phyloP scores from a whole-genome alignment of 768 basidiomycete genomes.

The Lepiota venenata region DNA sequence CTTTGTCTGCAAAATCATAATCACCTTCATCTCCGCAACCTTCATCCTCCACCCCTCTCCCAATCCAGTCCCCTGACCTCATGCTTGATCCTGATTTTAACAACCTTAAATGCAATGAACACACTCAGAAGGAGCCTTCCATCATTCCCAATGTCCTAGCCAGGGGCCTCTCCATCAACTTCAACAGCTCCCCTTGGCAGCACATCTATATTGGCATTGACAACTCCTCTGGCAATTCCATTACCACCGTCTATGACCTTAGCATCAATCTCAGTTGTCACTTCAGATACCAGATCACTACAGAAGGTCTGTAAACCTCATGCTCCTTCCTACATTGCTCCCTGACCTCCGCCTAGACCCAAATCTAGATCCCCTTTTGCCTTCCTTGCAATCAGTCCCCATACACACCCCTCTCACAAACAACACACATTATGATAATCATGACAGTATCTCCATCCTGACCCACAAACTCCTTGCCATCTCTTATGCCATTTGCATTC shows the following conservation, averaged over 20 bases:
- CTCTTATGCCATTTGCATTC: constrained; percentile 86
- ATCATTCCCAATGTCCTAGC: constrained; percentile 67
- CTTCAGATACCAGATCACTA: constrained; percentile 58
- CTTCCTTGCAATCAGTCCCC: constrained; percentile 18
- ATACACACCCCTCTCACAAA: constrained; percentile 3
- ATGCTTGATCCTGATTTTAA: constrained; percentile 6
- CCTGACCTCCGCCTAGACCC: constrained; percentile 16
- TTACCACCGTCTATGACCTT: constrained; percentile 88
- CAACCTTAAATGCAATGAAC: constrained; percentile 9
- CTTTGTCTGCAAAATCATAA: constrained; percentile 69
- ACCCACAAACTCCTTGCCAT: constrained; percentile 88
- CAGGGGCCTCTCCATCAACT: constrained; percentile 73
- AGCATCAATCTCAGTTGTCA: constrained; percentile 55
- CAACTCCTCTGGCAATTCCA: constrained; percentile 79
- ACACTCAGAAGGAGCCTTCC: constrained; percentile 22
- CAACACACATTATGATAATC: too few relatives aligned
- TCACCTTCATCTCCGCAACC: constrained; percentile 81
- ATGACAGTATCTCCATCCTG: too few relatives aligned
- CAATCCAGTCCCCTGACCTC: background rate
- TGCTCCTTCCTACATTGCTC: too few relatives aligned
- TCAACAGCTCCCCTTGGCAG: constrained; percentile 78
- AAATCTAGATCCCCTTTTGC: constrained; percentile 32
- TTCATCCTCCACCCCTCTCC: constrained; percentile 53
- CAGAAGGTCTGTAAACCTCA: constrained; percentile 59
- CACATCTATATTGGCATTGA: constrained; percentile 76